phyloP scores from a whole-genome alignment of 2,329 filamentous ascomycete genomes.

The Coleophoma cylindrospora region DNA sequence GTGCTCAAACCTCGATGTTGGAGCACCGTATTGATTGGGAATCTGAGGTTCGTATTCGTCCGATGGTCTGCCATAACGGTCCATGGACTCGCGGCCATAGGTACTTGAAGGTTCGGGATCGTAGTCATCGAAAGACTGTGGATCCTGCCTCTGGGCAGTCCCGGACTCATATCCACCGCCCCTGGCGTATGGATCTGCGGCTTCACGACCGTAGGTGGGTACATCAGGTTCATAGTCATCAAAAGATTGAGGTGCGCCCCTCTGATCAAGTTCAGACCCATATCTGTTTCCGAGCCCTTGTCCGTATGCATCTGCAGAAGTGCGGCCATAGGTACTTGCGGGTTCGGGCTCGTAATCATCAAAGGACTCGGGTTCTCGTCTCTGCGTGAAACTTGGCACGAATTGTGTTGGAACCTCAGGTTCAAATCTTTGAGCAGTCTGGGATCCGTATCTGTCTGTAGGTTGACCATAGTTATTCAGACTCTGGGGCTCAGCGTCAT shows the following conservation, averaged over 20 bases:
- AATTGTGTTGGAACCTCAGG: neutral
- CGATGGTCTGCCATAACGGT: neutral
- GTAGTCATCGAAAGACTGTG: neutral
- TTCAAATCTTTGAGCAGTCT: neutral
- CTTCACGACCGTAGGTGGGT: too few relatives aligned
- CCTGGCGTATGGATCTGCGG: too few relatives aligned
- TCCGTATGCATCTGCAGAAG: neutral
- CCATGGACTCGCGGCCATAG: neutral
- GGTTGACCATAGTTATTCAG: neutral
- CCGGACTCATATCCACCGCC: too few relatives aligned
- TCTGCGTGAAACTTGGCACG: neutral
- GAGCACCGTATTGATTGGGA: too few relatives aligned
- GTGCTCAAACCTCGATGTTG: neutral
- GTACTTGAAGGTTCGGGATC: neutral
- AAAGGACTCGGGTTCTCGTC: neutral
- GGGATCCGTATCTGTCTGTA: too few relatives aligned
- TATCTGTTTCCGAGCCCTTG: neutral
- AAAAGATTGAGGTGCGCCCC: neutral
- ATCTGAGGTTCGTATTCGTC: neutral
- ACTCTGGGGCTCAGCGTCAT: neutral
- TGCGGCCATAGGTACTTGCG: neutral
- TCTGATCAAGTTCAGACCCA: neutral
- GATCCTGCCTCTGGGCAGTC: neutral
- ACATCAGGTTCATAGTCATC: too few relatives aligned
- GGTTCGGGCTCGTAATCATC: neutral